A percentile compares a stretch with the other conserved stretches of the same genome.
Evolutionary conservation across 495 filamentous ascomycete genomes (phyloP).

Genomic region (Coniosporium apollinis): DNA sequence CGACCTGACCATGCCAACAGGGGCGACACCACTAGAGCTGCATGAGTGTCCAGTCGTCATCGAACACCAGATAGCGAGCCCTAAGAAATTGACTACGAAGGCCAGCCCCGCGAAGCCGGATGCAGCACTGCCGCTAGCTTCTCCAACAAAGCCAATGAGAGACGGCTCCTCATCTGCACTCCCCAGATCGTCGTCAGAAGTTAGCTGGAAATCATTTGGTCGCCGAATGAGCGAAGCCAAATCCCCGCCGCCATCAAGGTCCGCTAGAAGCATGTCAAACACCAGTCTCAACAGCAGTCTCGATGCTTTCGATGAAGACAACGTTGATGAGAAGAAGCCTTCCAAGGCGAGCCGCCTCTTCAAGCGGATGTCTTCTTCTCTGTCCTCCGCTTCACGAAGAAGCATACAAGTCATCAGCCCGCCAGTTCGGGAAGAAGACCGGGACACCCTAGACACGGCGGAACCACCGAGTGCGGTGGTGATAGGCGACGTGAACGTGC

Average conservation of each 20-base stretch:
- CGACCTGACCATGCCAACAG: conserved; percentile 24
- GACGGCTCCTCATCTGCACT: conserved; percentile 12
- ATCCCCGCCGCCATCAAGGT: conserved; percentile 17
- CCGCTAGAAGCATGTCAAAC: conserved; percentile 25
- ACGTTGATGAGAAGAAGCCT: conserved; percentile 41
- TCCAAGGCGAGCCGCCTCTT: conserved; percentile 58
- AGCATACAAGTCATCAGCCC: conserved; percentile 38
- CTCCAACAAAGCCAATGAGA: conserved; percentile 20
- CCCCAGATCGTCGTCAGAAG: conserved; percentile 21
- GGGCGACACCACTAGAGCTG: conserved; percentile 36
- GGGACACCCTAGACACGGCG: conserved; percentile 16
- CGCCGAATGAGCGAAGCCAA: conserved; percentile 24
- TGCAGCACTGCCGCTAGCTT: conserved; percentile 6
- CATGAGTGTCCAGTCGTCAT: conserved; percentile 58
- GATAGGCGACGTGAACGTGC: conserved; percentile 80
- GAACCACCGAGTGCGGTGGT: conserved; percentile 28
- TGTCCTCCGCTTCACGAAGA: conserved; percentile 45
- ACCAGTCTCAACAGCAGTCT: conserved; percentile 25
- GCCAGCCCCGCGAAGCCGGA: conserved; percentile 1
- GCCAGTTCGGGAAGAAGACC: not conserved
- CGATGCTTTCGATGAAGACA: conserved; percentile 12
- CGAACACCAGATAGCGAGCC: conserved; percentile 41
- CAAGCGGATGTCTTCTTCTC: conserved; percentile 57
- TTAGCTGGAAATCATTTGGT: conserved; percentile 22
- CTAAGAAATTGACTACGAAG: conserved; percentile 1